Evolutionary conservation across 495 filamentous ascomycete species (phyloP).

Genomic region (Neurospora sp.): DNA sequence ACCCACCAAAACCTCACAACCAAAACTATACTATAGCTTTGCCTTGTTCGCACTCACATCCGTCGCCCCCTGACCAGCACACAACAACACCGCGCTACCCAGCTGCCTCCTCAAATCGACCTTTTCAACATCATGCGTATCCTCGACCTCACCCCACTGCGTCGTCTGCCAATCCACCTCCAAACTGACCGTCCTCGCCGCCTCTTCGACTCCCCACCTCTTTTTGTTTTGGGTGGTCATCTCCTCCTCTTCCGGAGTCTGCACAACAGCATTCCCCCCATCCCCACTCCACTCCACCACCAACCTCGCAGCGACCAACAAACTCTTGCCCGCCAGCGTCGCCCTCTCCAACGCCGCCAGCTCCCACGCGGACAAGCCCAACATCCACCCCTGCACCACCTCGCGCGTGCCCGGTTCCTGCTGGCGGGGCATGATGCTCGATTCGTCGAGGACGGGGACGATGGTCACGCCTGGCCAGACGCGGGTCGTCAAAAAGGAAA

Average conservation of each 20-base stretch:
- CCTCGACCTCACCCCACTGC: slow-evolving; percentile 93
- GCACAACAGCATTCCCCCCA: slow-evolving; percentile 12
- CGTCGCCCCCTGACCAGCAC: slow-evolving; percentile 42
- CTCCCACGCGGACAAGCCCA: slow-evolving; percentile 59
- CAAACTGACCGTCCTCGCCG: slow-evolving; percentile 62
- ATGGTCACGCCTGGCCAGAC: slow-evolving; percentile 86
- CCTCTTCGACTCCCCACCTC: slow-evolving; percentile 57
- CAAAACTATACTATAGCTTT: not conserved
- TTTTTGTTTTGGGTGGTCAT: not conserved
- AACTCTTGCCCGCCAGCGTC: slow-evolving; percentile 73
- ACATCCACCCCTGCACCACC: slow-evolving; percentile 72
- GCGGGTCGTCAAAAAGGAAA: slow-evolving; percentile 53
- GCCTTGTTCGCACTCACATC: not conserved
- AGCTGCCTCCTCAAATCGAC: slow-evolving; percentile 85
- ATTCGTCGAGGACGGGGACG: slow-evolving; percentile 58
- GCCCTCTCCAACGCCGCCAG: slow-evolving; percentile 78
- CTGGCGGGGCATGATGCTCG: slow-evolving; percentile 57
- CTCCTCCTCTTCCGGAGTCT: slow-evolving; percentile 9
- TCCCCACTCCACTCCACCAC: slow-evolving; percentile 84
- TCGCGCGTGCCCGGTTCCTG: slow-evolving; percentile 66
- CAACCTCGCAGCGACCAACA: slow-evolving; percentile 66
- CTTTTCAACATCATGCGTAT: slow-evolving; percentile 94
- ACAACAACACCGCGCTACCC: slow-evolving; percentile 72
- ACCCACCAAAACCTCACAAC: not conserved
- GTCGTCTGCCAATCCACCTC: slow-evolving; percentile 88